Conservation (phyloP, 2,329 filamentous ascomycete genomes). For the Cytospora piceicola region DNA sequence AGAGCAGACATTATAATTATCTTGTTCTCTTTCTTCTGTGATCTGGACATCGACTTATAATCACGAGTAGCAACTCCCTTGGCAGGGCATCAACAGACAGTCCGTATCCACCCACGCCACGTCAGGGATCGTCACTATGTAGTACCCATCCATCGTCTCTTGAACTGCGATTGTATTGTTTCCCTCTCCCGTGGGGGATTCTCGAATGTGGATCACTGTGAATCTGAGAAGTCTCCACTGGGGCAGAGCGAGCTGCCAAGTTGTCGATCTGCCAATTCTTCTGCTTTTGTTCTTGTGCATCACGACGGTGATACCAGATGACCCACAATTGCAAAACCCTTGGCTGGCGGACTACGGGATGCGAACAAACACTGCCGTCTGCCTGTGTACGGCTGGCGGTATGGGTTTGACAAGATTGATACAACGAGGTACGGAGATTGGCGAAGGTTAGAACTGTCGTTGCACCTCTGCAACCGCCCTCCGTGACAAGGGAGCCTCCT, state of each 20-base stretch:
- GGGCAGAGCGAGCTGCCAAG: neutral
- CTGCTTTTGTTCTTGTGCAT: constrained; percentile 13
- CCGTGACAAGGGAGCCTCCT: constrained; percentile 11
- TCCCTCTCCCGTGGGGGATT: constrained; percentile 10
- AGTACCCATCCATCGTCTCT: neutral
- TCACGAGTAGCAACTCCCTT: neutral
- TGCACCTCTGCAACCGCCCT: constrained; percentile 10
- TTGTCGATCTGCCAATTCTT: constrained; percentile 13
- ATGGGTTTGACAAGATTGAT: constrained; percentile 16
- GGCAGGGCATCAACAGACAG: neutral
- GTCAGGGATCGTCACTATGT: neutral
- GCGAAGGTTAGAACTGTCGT: constrained; percentile 17
- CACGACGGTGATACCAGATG: constrained; percentile 6
- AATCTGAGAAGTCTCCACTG: constrained; percentile 11
- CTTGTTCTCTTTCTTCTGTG: too few species aligned
- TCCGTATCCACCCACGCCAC: constrained; percentile 1
- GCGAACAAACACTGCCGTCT: constrained; percentile 18
- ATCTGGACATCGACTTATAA: neutral
- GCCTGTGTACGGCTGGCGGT: constrained; percentile 1
- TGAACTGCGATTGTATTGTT: neutral
- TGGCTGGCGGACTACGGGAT: constrained; percentile 13
- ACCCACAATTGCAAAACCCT: constrained; percentile 25
- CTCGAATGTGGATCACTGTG: constrained; percentile 2
- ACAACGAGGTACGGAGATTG: constrained; percentile 17
- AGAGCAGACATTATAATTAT: too few species aligned